phyloP scores from a whole-genome alignment of 495 filamentous ascomycete genomes.

The Penicillium parvum region DNA sequence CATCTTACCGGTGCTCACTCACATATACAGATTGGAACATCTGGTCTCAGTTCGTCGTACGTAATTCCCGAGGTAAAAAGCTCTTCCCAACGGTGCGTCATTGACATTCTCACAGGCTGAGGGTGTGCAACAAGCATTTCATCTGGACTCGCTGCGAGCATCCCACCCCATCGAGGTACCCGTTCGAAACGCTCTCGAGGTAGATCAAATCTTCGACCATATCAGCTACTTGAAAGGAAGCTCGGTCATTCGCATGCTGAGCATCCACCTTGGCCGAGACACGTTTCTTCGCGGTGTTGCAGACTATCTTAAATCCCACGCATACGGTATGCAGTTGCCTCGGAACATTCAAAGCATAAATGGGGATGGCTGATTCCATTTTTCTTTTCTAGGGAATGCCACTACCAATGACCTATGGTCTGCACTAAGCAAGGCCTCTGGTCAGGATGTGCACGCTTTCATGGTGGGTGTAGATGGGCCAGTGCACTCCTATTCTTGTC shows the following conservation, averaged over 20 bases:
- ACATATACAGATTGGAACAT: conserved; percentile 71
- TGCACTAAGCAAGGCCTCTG: conserved; percentile 83
- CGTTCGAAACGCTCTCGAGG: conserved; percentile 82
- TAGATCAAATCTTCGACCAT: conserved; percentile 93
- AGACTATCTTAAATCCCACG: conserved; percentile 79
- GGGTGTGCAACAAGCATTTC: conserved; percentile 83
- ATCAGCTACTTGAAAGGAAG: conserved; percentile 96
- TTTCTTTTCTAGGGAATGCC: conserved; percentile 60
- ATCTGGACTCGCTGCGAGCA: conserved; percentile 79
- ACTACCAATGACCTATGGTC: conserved; percentile 90
- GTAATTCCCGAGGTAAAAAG: conserved; percentile 51
- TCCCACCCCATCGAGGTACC: conserved; percentile 95
- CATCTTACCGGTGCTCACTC: background rate
- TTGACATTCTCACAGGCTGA: conserved; percentile 61
- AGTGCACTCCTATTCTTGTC: background rate
- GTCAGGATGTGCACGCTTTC: conserved; percentile 76
- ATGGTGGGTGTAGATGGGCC: conserved; percentile 53
- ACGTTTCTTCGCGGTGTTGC: conserved; percentile 86
- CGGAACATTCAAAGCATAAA: background rate
- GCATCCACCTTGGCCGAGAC: conserved; percentile 75
- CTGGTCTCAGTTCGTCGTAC: conserved; percentile 90
- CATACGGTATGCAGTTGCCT: conserved; percentile 51
- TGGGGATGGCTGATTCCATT: background rate
- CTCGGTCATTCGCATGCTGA: conserved; percentile 92
- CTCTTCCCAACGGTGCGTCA: conserved; percentile 7